Conservation (phyloP, 352 stramenopile genomes). For the Pythium vanterpoolii region DNA sequence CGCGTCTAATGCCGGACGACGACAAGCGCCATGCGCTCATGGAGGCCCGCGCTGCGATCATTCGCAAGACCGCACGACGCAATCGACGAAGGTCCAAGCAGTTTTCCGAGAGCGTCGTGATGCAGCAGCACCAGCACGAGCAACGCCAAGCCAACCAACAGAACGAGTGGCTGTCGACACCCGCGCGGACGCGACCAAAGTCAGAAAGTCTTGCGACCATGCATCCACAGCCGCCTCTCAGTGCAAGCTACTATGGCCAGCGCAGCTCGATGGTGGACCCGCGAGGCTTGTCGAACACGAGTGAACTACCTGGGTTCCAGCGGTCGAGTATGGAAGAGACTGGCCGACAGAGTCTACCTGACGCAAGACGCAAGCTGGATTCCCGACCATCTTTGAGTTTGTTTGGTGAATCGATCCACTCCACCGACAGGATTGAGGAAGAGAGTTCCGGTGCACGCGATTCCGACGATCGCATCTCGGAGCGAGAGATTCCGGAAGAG, state of each 20-base stretch:
- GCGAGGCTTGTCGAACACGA: background rate
- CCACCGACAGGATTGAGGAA: slow-evolving; percentile 56
- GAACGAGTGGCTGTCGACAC: slow-evolving; percentile 14
- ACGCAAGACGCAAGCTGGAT: slow-evolving; percentile 66
- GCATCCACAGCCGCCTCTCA: background rate
- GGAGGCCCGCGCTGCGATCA: slow-evolving; percentile 58
- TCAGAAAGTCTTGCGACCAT: slow-evolving; percentile 17
- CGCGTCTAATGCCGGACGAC: slow-evolving; percentile 59
- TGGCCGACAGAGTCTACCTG: slow-evolving; percentile 22
- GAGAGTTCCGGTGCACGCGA: slow-evolving; percentile 54
- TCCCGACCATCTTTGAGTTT: slow-evolving; percentile 59
- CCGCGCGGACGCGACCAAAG: slow-evolving; percentile 17
- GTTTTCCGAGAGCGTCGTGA: slow-evolving; percentile 69
- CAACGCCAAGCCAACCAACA: slow-evolving; percentile 18
- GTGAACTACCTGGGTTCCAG: background rate
- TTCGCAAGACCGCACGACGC: slow-evolving; percentile 50
- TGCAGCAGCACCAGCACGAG: slow-evolving; percentile 45
- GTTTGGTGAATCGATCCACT: slow-evolving; percentile 48
- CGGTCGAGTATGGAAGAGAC: background rate
- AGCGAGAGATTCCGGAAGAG: slow-evolving; percentile 3
- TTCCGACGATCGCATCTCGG: slow-evolving; percentile 29
- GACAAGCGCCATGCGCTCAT: slow-evolving; percentile 59
- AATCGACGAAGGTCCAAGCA: slow-evolving; percentile 75
- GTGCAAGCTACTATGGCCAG: slow-evolving; percentile 9
- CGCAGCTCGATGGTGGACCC: slow-evolving; percentile 22